These are phyloP conservation scores for Dianthus caryophyllus DNA, from an alignment of 148 eudicot genomes.

Conservation along the genomic window DNA sequence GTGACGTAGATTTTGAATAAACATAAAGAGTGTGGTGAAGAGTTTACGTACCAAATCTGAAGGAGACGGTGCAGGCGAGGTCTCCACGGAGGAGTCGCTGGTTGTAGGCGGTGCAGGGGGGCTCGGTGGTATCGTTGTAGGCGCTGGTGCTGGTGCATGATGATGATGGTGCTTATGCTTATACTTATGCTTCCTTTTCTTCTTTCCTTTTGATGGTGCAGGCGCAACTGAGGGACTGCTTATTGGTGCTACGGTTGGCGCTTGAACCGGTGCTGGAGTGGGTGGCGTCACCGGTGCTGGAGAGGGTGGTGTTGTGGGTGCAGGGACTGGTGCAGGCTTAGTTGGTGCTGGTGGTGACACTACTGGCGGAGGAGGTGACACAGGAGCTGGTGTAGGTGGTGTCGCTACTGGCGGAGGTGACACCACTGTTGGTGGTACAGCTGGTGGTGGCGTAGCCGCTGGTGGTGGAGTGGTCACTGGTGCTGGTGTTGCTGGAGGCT, in stretches of 20 bases:
- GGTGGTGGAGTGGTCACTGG: no score
- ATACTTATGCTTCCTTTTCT: slow-evolving; percentile 51
- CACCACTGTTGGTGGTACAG: slow-evolving; percentile 35
- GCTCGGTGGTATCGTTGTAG: slow-evolving; percentile 59
- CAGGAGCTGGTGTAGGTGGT: slow-evolving; percentile 30
- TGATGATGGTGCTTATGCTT: slow-evolving; percentile 50
- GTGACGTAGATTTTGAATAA: no score
- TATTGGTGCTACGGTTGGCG: slow-evolving; percentile 26
- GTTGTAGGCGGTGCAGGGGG: slow-evolving; percentile 79
- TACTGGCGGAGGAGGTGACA: slow-evolving; percentile 29
- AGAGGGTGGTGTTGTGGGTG: slow-evolving; percentile 26
- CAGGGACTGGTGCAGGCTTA: slow-evolving; percentile 19
- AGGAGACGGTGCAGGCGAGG: slow-evolving; percentile 85
- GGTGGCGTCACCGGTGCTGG: slow-evolving; percentile 29
- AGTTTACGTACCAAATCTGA: slow-evolving; percentile 53
- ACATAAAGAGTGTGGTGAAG: not conserved
- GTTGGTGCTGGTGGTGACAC: slow-evolving; percentile 26
- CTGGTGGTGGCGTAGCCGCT: no score
- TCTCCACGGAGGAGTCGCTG: slow-evolving; percentile 32
- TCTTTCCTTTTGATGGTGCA: slow-evolving; percentile 50
- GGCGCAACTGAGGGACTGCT: slow-evolving; percentile 50
- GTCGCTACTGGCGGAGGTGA: slow-evolving; percentile 24
- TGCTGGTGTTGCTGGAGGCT: slow-evolving; percentile 23
- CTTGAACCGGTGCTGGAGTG: not conserved
- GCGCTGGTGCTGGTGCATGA: slow-evolving; percentile 61